These are phyloP conservation scores for Zasmidium angulare DNA, from an alignment of 2,329 filamentous ascomycete genomes.

Conservation along the genomic window DNA sequence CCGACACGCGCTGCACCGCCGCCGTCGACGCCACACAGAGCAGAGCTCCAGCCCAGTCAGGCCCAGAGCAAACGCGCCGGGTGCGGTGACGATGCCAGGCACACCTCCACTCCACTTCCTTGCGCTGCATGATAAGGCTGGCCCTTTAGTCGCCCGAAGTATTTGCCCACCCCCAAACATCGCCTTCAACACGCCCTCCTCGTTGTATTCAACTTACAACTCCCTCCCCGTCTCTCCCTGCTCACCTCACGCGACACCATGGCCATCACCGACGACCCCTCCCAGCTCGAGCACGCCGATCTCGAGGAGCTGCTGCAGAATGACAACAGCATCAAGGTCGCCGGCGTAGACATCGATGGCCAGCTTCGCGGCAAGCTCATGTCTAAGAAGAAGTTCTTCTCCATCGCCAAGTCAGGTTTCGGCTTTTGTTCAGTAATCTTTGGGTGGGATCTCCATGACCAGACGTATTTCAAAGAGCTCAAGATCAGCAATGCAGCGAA, in stretches of 20 bases:
- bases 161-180: not conserved
- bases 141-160: slow-evolving; percentile 1
- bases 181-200: slow-evolving; percentile 8
- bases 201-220: slow-evolving; percentile 24
- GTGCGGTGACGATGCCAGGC: not conserved
- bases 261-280: slow-evolving; percentile 36
- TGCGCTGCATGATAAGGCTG: not conserved
- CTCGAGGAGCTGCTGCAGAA: slow-evolving; percentile 66
- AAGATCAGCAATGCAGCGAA: slow-evolving; percentile 87
- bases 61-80: not conserved
- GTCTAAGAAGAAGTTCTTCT: slow-evolving; percentile 89
- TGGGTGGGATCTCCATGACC: slow-evolving; percentile 96
- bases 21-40: not conserved
- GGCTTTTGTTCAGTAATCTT: slow-evolving; percentile 95
- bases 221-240: not conserved
- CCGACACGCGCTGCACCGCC: too few species aligned
- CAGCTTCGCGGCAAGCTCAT: slow-evolving; percentile 85
- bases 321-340: slow-evolving; percentile 82
- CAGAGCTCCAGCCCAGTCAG: not conserved
- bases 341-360: slow-evolving; percentile 83
- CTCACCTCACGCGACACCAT: slow-evolving; percentile 23
- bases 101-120: not conserved
- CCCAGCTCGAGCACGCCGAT: slow-evolving; percentile 59
- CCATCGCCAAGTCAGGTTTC: slow-evolving; percentile 76
- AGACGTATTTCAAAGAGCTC: slow-evolving; percentile 82